Conservation (phyloP, 2,329 filamentous ascomycete species). For the Aspergillus sp. region DNA sequence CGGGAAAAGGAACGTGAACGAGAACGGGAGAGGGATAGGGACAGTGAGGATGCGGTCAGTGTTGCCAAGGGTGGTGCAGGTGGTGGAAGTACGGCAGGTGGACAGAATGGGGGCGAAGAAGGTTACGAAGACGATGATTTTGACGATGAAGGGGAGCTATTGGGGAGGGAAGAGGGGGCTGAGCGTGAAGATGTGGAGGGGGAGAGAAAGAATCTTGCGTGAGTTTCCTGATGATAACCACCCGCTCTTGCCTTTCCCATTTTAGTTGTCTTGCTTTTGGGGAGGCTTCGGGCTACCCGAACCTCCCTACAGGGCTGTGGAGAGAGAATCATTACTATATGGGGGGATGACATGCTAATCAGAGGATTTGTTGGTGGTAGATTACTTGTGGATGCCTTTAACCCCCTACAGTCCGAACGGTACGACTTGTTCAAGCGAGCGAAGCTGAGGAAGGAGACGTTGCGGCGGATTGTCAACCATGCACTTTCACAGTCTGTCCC, state of each 20-base stretch:
- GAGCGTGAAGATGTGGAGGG: conserved; percentile 47
- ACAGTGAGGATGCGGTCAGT: conserved; percentile 33
- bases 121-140: conserved; percentile 54
- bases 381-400: conserved; percentile 49
- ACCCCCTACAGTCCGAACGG: conserved; percentile 47
- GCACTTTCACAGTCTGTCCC: conserved; percentile 67
- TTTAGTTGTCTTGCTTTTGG: conserved; percentile 8
- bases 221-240: conserved; percentile 23
- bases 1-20: conserved; percentile 28
- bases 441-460: conserved; percentile 51
- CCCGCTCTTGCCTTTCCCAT: neutral
- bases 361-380: conserved; percentile 21
- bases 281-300: neutral
- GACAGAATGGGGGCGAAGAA: conserved; percentile 42
- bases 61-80: conserved; percentile 23
- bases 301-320: conserved; percentile 1
- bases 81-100: conserved; percentile 28
- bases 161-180: conserved; percentile 45
- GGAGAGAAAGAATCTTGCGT: conserved; percentile 53
- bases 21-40: conserved; percentile 29
- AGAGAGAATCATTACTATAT: conserved; percentile 2
- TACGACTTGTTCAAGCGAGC: conserved; percentile 52
- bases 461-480: conserved; percentile 62
- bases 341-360: neutral
- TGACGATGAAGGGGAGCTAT: conserved; percentile 47